These are phyloP conservation scores for Ustilaginoidea virens DNA, from an alignment of 2,329 filamentous ascomycete genomes.

Conservation along the genomic window DNA sequence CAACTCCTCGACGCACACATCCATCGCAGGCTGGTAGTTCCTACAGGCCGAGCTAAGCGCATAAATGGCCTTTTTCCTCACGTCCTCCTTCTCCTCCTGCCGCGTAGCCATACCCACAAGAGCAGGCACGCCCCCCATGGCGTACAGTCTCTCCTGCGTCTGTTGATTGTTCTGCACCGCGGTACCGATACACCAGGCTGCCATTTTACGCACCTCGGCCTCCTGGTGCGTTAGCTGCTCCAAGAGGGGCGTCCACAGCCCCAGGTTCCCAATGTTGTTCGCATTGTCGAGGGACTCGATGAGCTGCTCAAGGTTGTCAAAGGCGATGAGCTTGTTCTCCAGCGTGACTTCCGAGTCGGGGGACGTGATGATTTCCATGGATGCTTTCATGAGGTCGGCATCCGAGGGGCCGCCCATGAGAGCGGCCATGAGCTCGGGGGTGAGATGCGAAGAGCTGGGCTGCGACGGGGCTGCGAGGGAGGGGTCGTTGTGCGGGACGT, in stretches of 20 bases:
- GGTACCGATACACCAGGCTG: conserved; percentile 88
- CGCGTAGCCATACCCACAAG: conserved; percentile 47
- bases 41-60: conserved; percentile 74
- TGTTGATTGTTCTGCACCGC: conserved; percentile 92
- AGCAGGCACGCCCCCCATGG: conserved; percentile 50
- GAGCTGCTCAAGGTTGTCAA: conserved; percentile 90
- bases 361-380: conserved; percentile 62
- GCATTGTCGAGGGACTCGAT: conserved; percentile 92
- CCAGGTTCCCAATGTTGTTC: conserved; percentile 72
- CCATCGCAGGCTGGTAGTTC: conserved; percentile 79
- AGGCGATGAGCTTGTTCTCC: conserved; percentile 66
- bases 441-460: conserved; percentile 30
- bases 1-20: conserved; percentile 48
- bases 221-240: conserved; percentile 52
- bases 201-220: conserved; percentile 61
- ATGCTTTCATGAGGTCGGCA: conserved; percentile 77
- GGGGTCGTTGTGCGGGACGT: conserved; percentile 14
- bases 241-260: conserved; percentile 71
- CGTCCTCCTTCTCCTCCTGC: conserved; percentile 31
- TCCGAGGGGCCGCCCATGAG: conserved; percentile 79
- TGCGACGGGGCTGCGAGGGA: conserved; percentile 15
- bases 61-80: conserved; percentile 76
- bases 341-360: conserved; percentile 45
- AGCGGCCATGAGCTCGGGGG: conserved; percentile 54
- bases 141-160: conserved; percentile 56